These are phyloP conservation scores for Nitzschia putrida DNA, from an alignment of 108 stramenopile genomes.

Conservation along the genomic window DNA sequence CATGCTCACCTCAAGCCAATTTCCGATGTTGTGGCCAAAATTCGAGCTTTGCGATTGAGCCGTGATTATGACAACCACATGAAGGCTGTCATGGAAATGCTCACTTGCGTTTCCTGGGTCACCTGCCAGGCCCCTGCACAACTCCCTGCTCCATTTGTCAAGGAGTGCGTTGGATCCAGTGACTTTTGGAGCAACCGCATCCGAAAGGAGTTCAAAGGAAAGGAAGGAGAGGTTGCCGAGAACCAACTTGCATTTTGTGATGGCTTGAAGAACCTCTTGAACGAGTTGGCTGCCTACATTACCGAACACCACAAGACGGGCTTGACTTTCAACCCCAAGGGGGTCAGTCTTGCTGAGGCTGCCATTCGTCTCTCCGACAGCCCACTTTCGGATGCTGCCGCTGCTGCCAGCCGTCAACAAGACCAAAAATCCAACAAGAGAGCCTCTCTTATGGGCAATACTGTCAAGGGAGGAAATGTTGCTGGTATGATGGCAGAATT, in stretches of 20 bases:
- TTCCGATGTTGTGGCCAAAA: constrained; percentile 61
- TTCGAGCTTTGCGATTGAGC: constrained; percentile 61
- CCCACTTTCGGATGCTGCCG: constrained; percentile 33
- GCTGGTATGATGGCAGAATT: constrained; percentile 75
- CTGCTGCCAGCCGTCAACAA: constrained; percentile 35
- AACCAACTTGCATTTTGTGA: constrained; percentile 88
- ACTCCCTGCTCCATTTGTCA: constrained; percentile 68
- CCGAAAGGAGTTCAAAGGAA: constrained; percentile 89
- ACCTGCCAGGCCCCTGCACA: constrained; percentile 58
- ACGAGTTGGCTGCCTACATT: constrained; percentile 82
- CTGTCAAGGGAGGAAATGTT: constrained; percentile 53
- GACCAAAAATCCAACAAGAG: constrained; percentile 22
- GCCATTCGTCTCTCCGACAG: constrained; percentile 48
- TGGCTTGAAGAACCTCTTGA: constrained; percentile 74
- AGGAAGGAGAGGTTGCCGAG: constrained; percentile 50
- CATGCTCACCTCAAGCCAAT: constrained; percentile 63
- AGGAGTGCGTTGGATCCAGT: constrained; percentile 83
- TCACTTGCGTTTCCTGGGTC: constrained; percentile 77
- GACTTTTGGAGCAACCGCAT: constrained; percentile 97
- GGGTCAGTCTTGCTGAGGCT: constrained; percentile 75
- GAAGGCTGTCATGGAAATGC: constrained; percentile 81
- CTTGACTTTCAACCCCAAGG: constrained; percentile 85
- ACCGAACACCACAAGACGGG: constrained; percentile 91
- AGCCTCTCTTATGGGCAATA: constrained; percentile 19
- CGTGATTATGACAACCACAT: constrained; percentile 75